Evolutionary conservation across 78 protist species (phyloP).

Genomic region (Speleostelium caveatum): DNA sequence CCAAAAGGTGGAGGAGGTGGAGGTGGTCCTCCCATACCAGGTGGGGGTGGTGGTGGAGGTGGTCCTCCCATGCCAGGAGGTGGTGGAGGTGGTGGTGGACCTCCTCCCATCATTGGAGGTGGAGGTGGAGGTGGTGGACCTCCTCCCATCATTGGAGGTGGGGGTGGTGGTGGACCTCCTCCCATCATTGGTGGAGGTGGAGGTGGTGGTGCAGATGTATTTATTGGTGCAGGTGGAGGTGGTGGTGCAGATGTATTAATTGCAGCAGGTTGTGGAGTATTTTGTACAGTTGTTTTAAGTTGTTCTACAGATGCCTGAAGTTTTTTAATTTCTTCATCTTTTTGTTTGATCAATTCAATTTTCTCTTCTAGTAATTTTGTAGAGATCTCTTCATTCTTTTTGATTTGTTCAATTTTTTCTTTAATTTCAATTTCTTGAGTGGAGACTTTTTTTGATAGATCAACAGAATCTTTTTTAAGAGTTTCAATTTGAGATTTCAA

Average conservation of each 20-base stretch:
- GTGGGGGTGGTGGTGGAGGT: constrained; percentile 58
- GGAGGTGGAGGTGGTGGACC: constrained; percentile 49
- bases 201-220: constrained; percentile 20
- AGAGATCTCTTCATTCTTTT: constrained; percentile 51
- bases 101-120: constrained; percentile 33
- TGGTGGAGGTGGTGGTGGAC: constrained; percentile 77
- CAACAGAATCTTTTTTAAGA: constrained; percentile 26
- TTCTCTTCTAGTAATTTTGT: constrained; percentile 41
- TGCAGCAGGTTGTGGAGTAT: not conserved
- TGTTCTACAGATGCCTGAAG: constrained; percentile 18
- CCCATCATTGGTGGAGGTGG: constrained; percentile 65
- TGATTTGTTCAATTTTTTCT: constrained; percentile 47
- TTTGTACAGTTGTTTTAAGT: not conserved
- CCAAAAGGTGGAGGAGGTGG: constrained; percentile 55
- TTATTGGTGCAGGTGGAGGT: not conserved
- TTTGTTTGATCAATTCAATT: not conserved
- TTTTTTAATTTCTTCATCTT: constrained; percentile 47
- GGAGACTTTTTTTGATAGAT: constrained; percentile 39
- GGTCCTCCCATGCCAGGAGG: constrained; percentile 58
- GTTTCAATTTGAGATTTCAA: constrained; percentile 54
- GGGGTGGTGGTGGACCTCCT: constrained; percentile 29
- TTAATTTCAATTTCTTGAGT: constrained; percentile 62
- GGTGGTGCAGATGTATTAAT: not conserved
- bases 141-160: constrained; percentile 39
- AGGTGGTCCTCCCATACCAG: constrained; percentile 57